Conservation (phyloP, 2,329 filamentous ascomycete genomes). For the Alternaria consortialis region DNA sequence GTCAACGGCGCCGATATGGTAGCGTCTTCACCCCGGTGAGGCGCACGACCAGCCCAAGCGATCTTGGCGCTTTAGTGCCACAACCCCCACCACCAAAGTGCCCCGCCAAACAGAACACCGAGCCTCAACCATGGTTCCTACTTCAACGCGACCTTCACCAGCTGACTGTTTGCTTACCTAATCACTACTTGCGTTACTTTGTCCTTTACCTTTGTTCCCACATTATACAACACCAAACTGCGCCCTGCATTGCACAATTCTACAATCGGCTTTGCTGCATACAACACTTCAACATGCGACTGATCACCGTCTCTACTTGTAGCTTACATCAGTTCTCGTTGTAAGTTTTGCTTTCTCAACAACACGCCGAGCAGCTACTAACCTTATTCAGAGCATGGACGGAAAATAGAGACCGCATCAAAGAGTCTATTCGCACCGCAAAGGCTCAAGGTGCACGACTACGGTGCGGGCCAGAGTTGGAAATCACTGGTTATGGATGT, state of each 20-base stretch:
- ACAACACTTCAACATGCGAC: too few species aligned
- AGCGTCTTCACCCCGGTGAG: background rate
- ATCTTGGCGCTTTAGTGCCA: background rate
- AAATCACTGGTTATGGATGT: conserved; percentile 46
- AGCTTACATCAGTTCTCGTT: conserved; percentile 30
- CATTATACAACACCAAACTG: too few species aligned
- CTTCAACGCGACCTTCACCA: background rate
- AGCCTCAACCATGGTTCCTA: background rate
- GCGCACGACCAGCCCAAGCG: background rate
- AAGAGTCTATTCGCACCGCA: conserved; percentile 42
- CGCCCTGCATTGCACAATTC: too few species aligned
- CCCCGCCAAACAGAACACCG: too few species aligned
- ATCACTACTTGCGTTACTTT: background rate
- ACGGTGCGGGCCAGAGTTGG: conserved; percentile 53
- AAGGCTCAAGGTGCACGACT: conserved; percentile 29
- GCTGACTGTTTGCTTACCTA: background rate
- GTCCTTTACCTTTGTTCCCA: too few species aligned
- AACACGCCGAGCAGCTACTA: background rate
- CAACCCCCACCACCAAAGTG: background rate
- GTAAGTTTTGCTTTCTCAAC: background rate
- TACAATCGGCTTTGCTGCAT: too few species aligned
- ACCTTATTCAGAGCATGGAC: background rate
- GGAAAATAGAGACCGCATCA: background rate
- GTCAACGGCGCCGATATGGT: background rate
- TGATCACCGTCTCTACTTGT: too few species aligned